Base-by-base conservation (phyloP, 148 eudicot genomes). In the Beta vulgaris region DNA sequence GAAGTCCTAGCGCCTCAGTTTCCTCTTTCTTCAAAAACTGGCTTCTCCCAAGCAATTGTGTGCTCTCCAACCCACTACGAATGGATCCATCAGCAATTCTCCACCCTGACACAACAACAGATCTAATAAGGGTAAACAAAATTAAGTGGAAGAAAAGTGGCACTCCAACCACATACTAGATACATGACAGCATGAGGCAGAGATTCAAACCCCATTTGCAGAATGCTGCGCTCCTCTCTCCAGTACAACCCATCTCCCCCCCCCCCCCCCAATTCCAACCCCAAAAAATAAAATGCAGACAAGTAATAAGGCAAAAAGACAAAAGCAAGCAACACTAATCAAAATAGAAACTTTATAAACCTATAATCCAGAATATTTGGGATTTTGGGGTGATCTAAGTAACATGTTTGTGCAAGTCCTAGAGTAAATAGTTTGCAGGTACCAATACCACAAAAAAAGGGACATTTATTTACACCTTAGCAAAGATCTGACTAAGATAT, bases 31-130 rank as follows among this genome's bases (percentile, higher is more conserved):
- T 81, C 84, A 95, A 77, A 82, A 95, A 85, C 70, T 95, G 99
- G 78, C 90, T 87, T 92, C 99, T 89, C 51, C 97, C 99, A 26
- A 87, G 90, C 86, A 95, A 75, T 69, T 70, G 78, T 74, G 96
- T 89, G 76, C 64, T 31, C 73, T 87, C 96, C 80, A 95, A 81
- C 76, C 96, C 99, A 69, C 68, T 58, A 58, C 84, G 91, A 82
- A 95, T 82, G 44, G 97, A 89, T 78, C 46, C 75, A 83, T 84
- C 87, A 15, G 92, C 78, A n/a, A 92, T 82, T 62, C 73, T 87
- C 96, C 93, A 95, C 16, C 96, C 99, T 95, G 72, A 16, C 69
- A 81, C 36, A 67, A 57, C 14, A 67, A 36, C 26, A 39, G 72
- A 63, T 48, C 64, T 2, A n/a, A 54, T 43, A 7, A 44, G 32